Evolutionary conservation across 495 filamentous ascomycete genomes (phyloP).

Genomic region (Penicillium desertorum): DNA sequence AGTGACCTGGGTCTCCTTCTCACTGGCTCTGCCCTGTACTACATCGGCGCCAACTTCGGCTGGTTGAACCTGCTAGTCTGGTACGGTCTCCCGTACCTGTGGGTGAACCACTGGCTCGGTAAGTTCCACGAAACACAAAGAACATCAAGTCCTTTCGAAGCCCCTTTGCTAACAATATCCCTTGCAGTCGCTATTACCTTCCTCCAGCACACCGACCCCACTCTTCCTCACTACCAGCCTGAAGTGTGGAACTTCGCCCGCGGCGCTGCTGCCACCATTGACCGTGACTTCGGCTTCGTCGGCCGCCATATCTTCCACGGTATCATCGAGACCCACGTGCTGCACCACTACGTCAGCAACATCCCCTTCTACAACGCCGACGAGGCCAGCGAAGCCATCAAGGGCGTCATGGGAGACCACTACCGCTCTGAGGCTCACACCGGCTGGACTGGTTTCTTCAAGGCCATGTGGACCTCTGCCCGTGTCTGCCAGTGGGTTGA

Average conservation of each 20-base stretch:
- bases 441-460: slow-evolving; percentile 54
- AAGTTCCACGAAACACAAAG: slow-evolving; percentile 24
- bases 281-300: slow-evolving; percentile 61
- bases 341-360: slow-evolving; percentile 61
- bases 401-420: slow-evolving; percentile 56
- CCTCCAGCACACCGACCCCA: slow-evolving; percentile 62
- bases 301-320: slow-evolving; percentile 59
- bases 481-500: slow-evolving; percentile 58
- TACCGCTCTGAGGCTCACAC: slow-evolving; percentile 55
- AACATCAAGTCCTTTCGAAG: background rate
- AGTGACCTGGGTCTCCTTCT: slow-evolving; percentile 78
- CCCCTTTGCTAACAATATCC: slow-evolving; percentile 12
- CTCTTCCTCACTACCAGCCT: slow-evolving; percentile 57
- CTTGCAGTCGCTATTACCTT: slow-evolving; percentile 57
- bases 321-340: slow-evolving; percentile 62
- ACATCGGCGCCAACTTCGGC: slow-evolving; percentile 70
- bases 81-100: slow-evolving; percentile 93
- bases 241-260: slow-evolving; percentile 58
- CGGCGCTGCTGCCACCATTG: slow-evolving; percentile 59
- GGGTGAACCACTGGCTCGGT: slow-evolving; percentile 95
- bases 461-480: slow-evolving; percentile 53
- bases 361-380: slow-evolving; percentile 64
- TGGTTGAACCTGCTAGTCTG: slow-evolving; percentile 84
- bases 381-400: slow-evolving; percentile 60
- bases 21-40: slow-evolving; percentile 54